Base-by-base conservation (phyloP, 2,329 filamentous ascomycete species). In the Xylaria sp. region DNA sequence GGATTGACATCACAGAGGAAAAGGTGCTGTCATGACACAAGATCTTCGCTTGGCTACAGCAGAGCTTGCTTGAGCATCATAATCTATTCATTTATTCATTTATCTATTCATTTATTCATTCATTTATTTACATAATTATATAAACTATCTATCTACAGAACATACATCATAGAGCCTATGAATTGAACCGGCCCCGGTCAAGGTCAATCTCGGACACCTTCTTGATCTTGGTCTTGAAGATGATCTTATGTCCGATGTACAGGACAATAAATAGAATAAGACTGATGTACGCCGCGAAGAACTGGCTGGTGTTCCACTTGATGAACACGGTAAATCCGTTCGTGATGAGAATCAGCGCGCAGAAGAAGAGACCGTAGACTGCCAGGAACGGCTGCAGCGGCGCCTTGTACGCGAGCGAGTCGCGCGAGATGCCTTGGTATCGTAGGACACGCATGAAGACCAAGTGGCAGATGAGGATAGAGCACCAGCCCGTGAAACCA, bases 311-410 rank as follows among this genome's bases (percentile, higher is more conserved):
- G 67, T 75, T 77, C 83, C 87, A 90, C 6, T 79, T 65, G 47
- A 90, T 85, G 69, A 89, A 90, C 4, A 82, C 80, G 8, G 84
- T 84, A 73, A 90, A 90, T 2, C 87, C 88, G 68, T 86, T 86
- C 0, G 87, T 89, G 19, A 90, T 61, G 55, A 85, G 79, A 62
- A 90, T 85, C 54, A 89, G 71, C 2, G 81, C 62, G 72, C 82
- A 87, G 74, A 88, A 87, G 70, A 85, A 82, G 2, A 89, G 76
- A 1, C 87, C 87, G 66, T 87, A 88, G 73, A 78, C 86, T 0
- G 86, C 80, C 49, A 87, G 78, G 67, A 77, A 89, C 0, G 87
- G 87, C 73, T 89, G 85, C 60, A 82, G 74, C 8, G 83, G 78
- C 1, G 86, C 84, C 30, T 75, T 76, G 72, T 87, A 90, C 0